Conservation (phyloP, 331 rosid genomes). For the Malus hybrid region DNA sequence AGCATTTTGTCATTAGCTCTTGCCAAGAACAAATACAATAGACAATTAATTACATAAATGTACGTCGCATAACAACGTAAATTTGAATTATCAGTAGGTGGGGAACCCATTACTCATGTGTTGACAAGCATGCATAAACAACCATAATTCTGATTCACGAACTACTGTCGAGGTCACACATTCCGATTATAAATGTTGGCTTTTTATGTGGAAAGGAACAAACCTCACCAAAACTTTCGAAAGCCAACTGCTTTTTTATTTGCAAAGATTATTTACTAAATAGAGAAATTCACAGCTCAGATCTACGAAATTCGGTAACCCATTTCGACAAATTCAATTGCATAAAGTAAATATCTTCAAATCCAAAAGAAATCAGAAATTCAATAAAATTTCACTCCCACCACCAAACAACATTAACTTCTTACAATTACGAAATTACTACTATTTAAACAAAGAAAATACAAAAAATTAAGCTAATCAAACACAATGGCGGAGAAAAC, state of each 20-base stretch:
- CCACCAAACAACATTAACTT: background rate
- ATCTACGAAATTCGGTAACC: conserved; percentile 22
- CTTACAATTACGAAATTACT: conserved; percentile 2
- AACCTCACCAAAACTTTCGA: background rate
- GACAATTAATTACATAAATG: background rate
- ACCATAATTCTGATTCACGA: background rate
- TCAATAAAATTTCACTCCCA: background rate
- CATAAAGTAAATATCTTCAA: background rate
- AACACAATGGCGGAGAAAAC: background rate
- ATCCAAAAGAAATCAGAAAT: background rate
- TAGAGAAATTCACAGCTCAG: conserved; percentile 8
- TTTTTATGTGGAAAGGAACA: background rate
- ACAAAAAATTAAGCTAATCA: background rate
- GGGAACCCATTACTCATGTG: background rate
- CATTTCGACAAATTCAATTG: conserved; percentile 16
- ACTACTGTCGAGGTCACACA: background rate
- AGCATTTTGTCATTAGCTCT: background rate
- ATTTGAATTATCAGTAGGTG: background rate
- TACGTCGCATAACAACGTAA: background rate
- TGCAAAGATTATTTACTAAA: background rate
- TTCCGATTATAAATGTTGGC: background rate
- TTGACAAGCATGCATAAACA: background rate
- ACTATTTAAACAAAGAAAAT: background rate
- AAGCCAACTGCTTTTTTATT: background rate
- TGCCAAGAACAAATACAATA: background rate